phyloP scores from a whole-genome alignment of 352 stramenopile species.

The Phytophthora cajani region DNA sequence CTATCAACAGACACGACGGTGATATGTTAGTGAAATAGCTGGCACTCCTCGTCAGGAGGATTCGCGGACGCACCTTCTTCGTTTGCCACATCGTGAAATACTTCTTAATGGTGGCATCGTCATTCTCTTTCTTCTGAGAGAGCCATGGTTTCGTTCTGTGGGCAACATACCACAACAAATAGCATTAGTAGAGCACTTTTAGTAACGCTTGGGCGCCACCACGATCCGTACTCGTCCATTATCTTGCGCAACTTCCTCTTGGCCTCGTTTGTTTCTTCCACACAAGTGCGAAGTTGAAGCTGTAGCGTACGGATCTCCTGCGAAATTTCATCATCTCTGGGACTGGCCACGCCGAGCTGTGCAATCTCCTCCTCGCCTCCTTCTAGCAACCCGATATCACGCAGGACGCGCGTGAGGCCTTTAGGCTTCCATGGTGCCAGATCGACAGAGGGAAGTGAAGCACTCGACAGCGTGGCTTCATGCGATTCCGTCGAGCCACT shows the following conservation, averaged over 20 bases:
- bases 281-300: slow-evolving; percentile 42
- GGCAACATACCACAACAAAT: background rate
- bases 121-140: slow-evolving; percentile 49
- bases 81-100: slow-evolving; percentile 69
- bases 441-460: slow-evolving; percentile 16
- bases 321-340: slow-evolving; percentile 69
- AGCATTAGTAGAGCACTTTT: slow-evolving; percentile 1
- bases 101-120: slow-evolving; percentile 56
- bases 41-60: background rate
- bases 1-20: slow-evolving; percentile 25
- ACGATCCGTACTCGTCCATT: slow-evolving; percentile 52
- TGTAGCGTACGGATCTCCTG: slow-evolving; percentile 69
- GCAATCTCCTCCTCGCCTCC: slow-evolving; percentile 32
- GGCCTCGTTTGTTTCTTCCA: slow-evolving; percentile 62
- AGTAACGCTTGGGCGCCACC: background rate
- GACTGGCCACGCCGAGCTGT: slow-evolving; percentile 30
- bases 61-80: slow-evolving; percentile 58
- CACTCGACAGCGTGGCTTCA: slow-evolving; percentile 10
- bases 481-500: slow-evolving; percentile 8
- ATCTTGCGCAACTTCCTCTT: slow-evolving; percentile 64
- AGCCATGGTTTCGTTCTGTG: slow-evolving; percentile 72
- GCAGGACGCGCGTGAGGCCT: slow-evolving; percentile 39
- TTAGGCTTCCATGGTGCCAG: slow-evolving; percentile 36
- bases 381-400: slow-evolving; percentile 63
- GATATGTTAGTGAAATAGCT: background rate